Evolutionary conservation across 306 rosid species (phyloP).

Genomic region (Castanea sativa): DNA sequence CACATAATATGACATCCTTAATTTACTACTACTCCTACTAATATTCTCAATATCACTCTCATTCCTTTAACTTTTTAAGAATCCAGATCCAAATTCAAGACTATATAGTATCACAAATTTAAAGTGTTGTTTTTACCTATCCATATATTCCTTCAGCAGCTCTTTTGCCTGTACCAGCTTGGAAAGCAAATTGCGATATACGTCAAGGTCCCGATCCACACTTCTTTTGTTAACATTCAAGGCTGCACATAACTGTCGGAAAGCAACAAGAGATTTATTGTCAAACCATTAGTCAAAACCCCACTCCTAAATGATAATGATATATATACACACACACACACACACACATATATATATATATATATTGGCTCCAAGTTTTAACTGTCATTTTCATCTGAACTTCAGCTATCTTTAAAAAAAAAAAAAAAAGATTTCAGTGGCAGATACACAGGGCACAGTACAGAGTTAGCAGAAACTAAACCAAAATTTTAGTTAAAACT

Average conservation of each 20-base stretch:
- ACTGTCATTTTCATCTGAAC: neutral
- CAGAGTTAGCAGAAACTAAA: neutral
- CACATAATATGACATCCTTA: no score
- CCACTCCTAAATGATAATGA: neutral
- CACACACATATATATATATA: no score
- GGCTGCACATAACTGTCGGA: conserved; percentile 74
- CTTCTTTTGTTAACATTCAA: conserved; percentile 74
- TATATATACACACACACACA: no score
- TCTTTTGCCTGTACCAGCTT: conserved; percentile 98
- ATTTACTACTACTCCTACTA: no score
- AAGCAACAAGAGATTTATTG: conserved; percentile 25
- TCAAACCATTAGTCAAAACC: neutral
- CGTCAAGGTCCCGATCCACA: conserved; percentile 97
- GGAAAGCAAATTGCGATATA: conserved; percentile 91
- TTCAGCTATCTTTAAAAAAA: neutral
- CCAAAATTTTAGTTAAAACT: neutral
- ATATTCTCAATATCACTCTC: no score
- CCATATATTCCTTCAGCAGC: conserved; percentile 85
- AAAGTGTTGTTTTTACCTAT: conserved; percentile 52
- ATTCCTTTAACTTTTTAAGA: no score
- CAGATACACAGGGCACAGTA: neutral
- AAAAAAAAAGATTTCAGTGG: neutral
- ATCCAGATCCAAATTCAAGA: neutral
- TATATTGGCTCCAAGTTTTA: neutral
- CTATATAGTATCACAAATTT: neutral